Conservation (phyloP, 2,329 filamentous ascomycete species). For the Ploettnerulaceae sp. region DNA sequence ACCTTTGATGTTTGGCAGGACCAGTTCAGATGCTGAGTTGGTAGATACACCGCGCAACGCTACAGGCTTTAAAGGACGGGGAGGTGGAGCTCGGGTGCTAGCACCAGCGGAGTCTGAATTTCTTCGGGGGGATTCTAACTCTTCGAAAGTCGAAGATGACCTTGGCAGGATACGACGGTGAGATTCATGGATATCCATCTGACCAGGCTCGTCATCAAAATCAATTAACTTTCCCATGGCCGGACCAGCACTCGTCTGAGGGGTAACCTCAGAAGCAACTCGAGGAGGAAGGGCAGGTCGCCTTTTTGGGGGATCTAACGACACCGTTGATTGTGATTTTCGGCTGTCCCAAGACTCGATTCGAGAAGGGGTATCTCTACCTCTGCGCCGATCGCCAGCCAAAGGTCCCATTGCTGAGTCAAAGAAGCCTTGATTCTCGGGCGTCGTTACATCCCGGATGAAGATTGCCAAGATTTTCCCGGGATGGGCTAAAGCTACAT, state of each 20-base stretch:
- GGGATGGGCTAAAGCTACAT: conserved; percentile 80
- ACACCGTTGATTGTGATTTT: conserved; percentile 12
- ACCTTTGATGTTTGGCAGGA: conserved; percentile 40
- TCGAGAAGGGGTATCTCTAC: conserved; percentile 14
- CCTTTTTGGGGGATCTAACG: conserved; percentile 17
- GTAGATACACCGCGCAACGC: conserved; percentile 44
- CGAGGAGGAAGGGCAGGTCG: conserved; percentile 29
- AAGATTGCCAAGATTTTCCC: conserved; percentile 79
- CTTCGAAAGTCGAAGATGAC: conserved; percentile 28
- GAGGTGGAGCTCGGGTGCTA: conserved; percentile 40
- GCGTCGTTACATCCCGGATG: conserved; percentile 90
- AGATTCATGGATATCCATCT: conserved; percentile 36
- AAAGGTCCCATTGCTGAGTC: conserved; percentile 43
- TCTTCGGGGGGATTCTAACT: conserved; percentile 31
- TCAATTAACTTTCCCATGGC: conserved; percentile 56
- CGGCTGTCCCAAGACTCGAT: conserved; percentile 21
- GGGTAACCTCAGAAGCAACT: conserved; percentile 21
- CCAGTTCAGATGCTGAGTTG: conserved; percentile 30
- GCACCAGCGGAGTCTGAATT: conserved; percentile 21
- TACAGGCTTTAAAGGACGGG: conserved; percentile 53
- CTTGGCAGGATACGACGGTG: conserved; percentile 27
- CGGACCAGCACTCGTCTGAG: conserved; percentile 34
- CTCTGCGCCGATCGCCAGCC: conserved; percentile 22
- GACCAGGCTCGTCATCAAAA: conserved; percentile 49
- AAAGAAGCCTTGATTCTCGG: conserved; percentile 70